Evolutionary conservation across 106 monocot genomes (phyloP), one percentile per base, ranked within the genome.

Genomic region (Apostasia ramifera): DNA sequence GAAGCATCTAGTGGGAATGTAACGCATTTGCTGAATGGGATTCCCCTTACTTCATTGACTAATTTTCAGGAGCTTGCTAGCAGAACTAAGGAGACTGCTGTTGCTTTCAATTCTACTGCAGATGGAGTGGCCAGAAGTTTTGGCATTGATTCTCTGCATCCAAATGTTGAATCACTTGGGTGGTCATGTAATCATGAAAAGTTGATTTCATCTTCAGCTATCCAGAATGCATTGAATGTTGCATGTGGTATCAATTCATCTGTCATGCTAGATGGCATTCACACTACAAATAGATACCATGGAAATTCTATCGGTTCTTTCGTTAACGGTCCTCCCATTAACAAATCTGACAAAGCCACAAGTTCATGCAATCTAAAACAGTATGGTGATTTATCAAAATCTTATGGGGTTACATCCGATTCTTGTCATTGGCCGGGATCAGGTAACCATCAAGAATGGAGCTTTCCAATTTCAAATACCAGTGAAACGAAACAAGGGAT

Each of bases 311-410:
- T 37, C 26, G 67, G 53, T 63, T 55, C 63, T 53, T 61, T 43
- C 59, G 38, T 40, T 5, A 71, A 37, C 4, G 14, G 69, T 1
- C 59, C 51, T 3, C 40, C 57, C 26, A 44, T 61, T 3, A 46
- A 73, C 41, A 51, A 41, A 44, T 42, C 67, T 57, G 59, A 62
- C 48, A 48, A 52, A 40, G 44, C 71, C 3, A 8, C 70, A 45
- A 66, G 13, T 26, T 15, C 43, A 26, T 67, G 14, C 49, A 59
- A 70, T 6, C 57, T 59, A 6, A 61, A 66, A 6, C 10, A 63
- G 48, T 58, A 66, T 8, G 70, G 51, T 72, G 48, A 57, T 61
- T 57, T 65, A 68, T 46, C 53, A 51, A 60, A 77, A 66, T 12
- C 63, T 63, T 15, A 66, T 61, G 44, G 68, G 51, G 40, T 47